Base-by-base conservation (phyloP, 225 moss, liverwort and hornwort species). In the Physcomitrium patens region DNA sequence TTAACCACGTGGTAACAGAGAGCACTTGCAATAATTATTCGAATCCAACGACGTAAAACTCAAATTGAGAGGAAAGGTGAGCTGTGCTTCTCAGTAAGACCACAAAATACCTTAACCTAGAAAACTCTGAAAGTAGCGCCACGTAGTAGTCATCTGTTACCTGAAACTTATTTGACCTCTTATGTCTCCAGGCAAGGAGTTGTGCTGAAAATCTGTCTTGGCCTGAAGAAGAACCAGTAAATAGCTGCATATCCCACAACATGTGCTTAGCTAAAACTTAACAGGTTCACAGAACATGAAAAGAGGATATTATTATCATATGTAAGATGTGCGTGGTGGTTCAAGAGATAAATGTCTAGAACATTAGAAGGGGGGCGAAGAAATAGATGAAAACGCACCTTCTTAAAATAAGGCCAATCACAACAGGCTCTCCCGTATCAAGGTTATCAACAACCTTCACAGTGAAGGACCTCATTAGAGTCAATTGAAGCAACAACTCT, bases 381-480 rank as follows among this genome's bases (percentile, higher is more conserved):
- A 48, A 18, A 70, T 75, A 44, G n/a, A n/a, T 75, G 44, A 44
- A 44, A 70, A 59, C 15, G 62, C 67, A 92, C 94, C 94, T 94
- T 54, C 95, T 87, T 68, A 95, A 79, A 73, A 95, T 88, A 50
- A 95, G 86, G 65, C 95, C 95, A 80, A 92, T 89, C 27, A 95
- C 95, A 47, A 95, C 90, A 62, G 82, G 91, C 67, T 92, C 95
- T 65, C 95, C 92, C 57, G 80, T 92, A 49, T 82, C 85, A 44
- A 91, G 81, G 78, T 85, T 85, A 68, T 95, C 95, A 63, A 95
- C 81, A 57, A 95, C 94, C 94, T 94, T 84, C 47, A 60, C 45
- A 70, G 22, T n/a, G 47, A 41, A 45, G 23, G 18, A 31, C 63
- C 69, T 51, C 49, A 31, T 73, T 37, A 72, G 50, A 68, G 69